Evolutionary conservation across 148 eudicot genomes (phyloP).

Genomic region (Selenicereus undatus): DNA sequence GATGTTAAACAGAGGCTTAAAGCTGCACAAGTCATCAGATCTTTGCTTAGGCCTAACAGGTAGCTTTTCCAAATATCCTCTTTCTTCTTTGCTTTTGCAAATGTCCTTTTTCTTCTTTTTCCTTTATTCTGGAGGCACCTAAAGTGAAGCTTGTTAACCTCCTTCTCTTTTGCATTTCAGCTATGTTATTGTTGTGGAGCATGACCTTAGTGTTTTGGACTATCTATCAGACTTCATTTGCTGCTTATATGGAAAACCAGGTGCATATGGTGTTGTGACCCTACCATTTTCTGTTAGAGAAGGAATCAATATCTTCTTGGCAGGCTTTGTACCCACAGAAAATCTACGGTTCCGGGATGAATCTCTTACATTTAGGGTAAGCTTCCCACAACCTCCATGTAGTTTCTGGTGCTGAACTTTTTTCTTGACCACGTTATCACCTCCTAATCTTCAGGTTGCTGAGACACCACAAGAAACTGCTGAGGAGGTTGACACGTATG

Average conservation of each 20-base stretch:
- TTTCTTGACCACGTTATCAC: not conserved
- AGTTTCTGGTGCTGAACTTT: not conserved
- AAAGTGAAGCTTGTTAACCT: slow-evolving; percentile 2
- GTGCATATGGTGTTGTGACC: slow-evolving; percentile 97
- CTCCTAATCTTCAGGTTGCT: slow-evolving; percentile 54
- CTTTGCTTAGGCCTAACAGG: slow-evolving; percentile 88
- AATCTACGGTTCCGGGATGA: slow-evolving; percentile 89
- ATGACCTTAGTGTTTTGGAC: slow-evolving; percentile 94
- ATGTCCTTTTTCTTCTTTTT: not conserved
- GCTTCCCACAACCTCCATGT: not conserved
- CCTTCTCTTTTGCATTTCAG: slow-evolving; percentile 39
- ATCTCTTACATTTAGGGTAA: slow-evolving; percentile 92
- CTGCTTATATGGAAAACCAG: slow-evolving; percentile 95
- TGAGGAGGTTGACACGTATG: slow-evolving; percentile 84
- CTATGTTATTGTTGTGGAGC: slow-evolving; percentile 95
- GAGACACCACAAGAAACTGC: slow-evolving; percentile 93
- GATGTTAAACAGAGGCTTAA: slow-evolving; percentile 97
- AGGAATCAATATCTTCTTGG: slow-evolving; percentile 92
- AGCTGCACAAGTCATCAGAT: slow-evolving; percentile 90
- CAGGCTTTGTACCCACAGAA: slow-evolving; percentile 95
- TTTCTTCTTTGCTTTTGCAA: not conserved
- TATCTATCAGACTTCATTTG: slow-evolving; percentile 93
- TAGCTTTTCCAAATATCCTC: slow-evolving; percentile 2
- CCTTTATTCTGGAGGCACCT: not conserved
- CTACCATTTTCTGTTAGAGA: slow-evolving; percentile 98